Conservation (phyloP, 2,329 filamentous ascomycete species). For the Paraconiothyrium brasiliense region DNA sequence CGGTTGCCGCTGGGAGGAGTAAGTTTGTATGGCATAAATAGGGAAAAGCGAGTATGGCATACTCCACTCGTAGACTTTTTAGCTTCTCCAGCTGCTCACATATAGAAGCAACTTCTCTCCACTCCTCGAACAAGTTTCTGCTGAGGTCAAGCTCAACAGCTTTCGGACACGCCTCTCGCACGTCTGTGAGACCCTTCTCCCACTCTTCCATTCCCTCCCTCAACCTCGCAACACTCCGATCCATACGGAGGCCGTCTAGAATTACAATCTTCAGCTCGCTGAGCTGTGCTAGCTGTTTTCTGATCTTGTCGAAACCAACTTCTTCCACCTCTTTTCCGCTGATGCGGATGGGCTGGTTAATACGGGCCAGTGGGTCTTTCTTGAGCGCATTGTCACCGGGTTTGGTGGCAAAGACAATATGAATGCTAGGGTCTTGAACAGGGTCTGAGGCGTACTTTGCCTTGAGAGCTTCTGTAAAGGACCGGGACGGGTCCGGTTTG, state of each 20-base stretch:
- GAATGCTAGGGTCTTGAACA: constrained; percentile 47
- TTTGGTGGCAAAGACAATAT: constrained; percentile 42
- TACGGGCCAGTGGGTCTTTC: constrained; percentile 26
- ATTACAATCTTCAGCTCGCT: constrained; percentile 82
- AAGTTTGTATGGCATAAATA: constrained; percentile 14
- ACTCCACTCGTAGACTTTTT: constrained; percentile 76
- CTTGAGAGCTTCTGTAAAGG: constrained; percentile 81
- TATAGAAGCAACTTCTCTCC: constrained; percentile 74
- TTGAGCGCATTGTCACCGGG: constrained; percentile 27
- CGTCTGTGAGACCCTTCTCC: constrained; percentile 54
- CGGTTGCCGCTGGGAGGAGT: constrained; percentile 73
- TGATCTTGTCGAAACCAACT: constrained; percentile 93
- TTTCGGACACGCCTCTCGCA: constrained; percentile 66
- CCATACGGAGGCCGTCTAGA: constrained; percentile 78
- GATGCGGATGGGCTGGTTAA: constrained; percentile 70
- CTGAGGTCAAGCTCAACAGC: constrained; percentile 82
- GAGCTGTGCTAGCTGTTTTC: constrained; percentile 78
- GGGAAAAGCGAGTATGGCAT: constrained; percentile 40
- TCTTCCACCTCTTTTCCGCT: constrained; percentile 88
- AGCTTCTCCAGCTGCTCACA: constrained; percentile 75
- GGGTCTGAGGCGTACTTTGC: constrained; percentile 81
- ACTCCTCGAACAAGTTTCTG: constrained; percentile 78
- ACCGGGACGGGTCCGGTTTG: constrained; percentile 71
- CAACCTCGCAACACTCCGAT: constrained; percentile 41
- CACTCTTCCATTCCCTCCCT: constrained; percentile 26